Evolutionary conservation across 1,284 basidiomycete species (phyloP).

Genomic region (Irpex sp.): DNA sequence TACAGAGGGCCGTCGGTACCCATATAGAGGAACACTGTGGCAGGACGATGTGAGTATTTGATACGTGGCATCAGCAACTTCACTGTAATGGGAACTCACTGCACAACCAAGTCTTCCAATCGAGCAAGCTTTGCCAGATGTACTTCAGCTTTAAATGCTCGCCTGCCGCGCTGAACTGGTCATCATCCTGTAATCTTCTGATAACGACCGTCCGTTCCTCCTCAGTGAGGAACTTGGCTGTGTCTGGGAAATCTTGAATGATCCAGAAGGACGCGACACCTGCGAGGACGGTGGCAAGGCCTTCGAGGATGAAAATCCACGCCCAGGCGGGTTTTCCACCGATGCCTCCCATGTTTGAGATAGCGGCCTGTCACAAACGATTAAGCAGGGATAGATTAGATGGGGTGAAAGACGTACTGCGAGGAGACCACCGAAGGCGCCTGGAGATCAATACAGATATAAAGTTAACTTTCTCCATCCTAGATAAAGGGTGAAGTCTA

Average conservation of each 20-base stretch:
- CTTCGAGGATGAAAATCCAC: constrained; percentile 75
- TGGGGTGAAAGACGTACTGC: constrained; percentile 39
- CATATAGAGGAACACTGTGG: constrained; percentile 50
- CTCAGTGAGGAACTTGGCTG: constrained; percentile 71
- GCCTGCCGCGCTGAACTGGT: constrained; percentile 71
- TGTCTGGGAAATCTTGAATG: constrained; percentile 80
- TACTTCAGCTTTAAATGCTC: constrained; percentile 61
- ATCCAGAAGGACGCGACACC: constrained; percentile 63
- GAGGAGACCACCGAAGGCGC: constrained; percentile 68
- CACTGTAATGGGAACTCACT: constrained; percentile 49
- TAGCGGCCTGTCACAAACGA: constrained; percentile 47
- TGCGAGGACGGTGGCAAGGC: constrained; percentile 52
- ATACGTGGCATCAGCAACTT: neutral
- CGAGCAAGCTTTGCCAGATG: constrained; percentile 55
- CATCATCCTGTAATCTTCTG: constrained; percentile 62
- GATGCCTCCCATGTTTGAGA: constrained; percentile 65
- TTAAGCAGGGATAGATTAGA: neutral
- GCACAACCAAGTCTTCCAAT: constrained; percentile 74
- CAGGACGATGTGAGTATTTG: no score
- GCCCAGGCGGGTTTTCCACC: constrained; percentile 55
- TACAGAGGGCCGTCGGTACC: constrained; percentile 57
- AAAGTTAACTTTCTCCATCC: neutral
- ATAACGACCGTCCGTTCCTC: constrained; percentile 67
- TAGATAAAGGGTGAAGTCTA: neutral
- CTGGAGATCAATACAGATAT: constrained; percentile 33